Evolutionary conservation across 768 basidiomycete species (phyloP).

Genomic region (Flagelloscypha sp.): DNA sequence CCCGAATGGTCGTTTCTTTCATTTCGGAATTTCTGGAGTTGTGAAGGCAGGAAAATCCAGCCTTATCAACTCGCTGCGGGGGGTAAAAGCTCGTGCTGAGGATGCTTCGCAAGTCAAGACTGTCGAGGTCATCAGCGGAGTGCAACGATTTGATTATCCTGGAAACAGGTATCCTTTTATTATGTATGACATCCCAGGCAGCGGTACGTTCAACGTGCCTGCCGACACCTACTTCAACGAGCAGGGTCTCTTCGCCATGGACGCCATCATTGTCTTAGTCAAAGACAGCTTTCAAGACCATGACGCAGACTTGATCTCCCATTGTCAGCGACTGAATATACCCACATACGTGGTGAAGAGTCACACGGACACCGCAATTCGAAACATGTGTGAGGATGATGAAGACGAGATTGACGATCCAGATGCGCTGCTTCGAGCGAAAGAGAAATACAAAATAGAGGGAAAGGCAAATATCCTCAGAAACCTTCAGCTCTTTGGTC

Average conservation of each 20-base stretch:
- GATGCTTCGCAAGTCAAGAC: conserved; percentile 21
- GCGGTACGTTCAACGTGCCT: conserved; percentile 22
- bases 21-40: conserved; percentile 25
- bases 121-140: conserved; percentile 19
- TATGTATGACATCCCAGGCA: conserved; percentile 30
- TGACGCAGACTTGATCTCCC: conserved; percentile 23
- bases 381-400: no score
- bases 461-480: no score
- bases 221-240: conserved; percentile 29
- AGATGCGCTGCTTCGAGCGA: no score
- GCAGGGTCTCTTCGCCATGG: conserved; percentile 28
- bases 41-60: conserved; percentile 29
- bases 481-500: no score
- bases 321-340: conserved; percentile 22
- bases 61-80: conserved; percentile 27
- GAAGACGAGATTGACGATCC: no score
- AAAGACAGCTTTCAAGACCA: conserved; percentile 26
- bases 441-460: no score
- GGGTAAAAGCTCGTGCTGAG: conserved; percentile 14
- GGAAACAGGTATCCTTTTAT: conserved; percentile 14
- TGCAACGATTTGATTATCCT: conserved; percentile 19
- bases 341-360: conserved; percentile 26
- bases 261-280: conserved; percentile 23
- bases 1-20: no score
- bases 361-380: no score